A percentile compares a stretch with the other conserved stretches of the same genome.
phyloP scores from a whole-genome alignment of 768 basidiomycete genomes.

The Boletus vinaceobasis region DNA sequence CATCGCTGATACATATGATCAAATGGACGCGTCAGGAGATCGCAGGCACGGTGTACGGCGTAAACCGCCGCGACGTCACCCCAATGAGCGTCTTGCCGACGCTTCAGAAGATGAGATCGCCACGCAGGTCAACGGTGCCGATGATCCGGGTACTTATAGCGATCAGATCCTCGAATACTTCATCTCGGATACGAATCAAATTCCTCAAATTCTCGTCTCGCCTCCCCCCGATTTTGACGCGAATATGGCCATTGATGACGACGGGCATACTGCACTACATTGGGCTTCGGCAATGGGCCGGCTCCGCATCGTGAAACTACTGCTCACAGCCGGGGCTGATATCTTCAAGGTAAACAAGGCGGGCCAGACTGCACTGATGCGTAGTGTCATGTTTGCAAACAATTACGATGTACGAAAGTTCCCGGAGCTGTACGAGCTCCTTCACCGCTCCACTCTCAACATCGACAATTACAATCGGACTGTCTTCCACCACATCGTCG shows the following conservation, averaged over 20 bases:
- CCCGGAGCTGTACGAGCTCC: constrained; percentile 91
- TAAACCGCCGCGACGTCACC: constrained; percentile 46
- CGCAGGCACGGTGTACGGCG: constrained; percentile 39
- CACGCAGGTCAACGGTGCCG: constrained; percentile 40
- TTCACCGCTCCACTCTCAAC: constrained; percentile 97
- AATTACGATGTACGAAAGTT: constrained; percentile 99
- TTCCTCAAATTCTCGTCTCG: constrained; percentile 80
- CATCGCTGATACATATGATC: constrained; percentile 47
- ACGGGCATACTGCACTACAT: constrained; percentile 94
- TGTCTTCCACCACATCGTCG: constrained; percentile 96
- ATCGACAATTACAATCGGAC: constrained; percentile 98
- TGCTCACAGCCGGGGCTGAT: constrained; percentile 91
- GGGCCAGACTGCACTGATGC: constrained; percentile 97
- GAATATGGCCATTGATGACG: constrained; percentile 96
- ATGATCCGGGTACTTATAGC: constrained; percentile 72
- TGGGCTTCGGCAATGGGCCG: constrained; percentile 99
- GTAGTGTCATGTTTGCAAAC: constrained; percentile 98
- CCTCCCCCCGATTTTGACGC: constrained; percentile 93
- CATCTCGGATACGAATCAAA: constrained; percentile 92
- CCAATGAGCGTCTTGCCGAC: constrained; percentile 45
- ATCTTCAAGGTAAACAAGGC: constrained; percentile 96
- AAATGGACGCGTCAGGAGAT: constrained; percentile 22
- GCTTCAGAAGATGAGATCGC: constrained; percentile 41
- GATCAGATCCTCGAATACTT: constrained; percentile 98
- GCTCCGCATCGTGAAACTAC: constrained; percentile 89